Percentiles rank a stretch among this genome's conserved stretches.
Conservation (phyloP, 768 basidiomycete species). For the Amanita rimosa region DNA sequence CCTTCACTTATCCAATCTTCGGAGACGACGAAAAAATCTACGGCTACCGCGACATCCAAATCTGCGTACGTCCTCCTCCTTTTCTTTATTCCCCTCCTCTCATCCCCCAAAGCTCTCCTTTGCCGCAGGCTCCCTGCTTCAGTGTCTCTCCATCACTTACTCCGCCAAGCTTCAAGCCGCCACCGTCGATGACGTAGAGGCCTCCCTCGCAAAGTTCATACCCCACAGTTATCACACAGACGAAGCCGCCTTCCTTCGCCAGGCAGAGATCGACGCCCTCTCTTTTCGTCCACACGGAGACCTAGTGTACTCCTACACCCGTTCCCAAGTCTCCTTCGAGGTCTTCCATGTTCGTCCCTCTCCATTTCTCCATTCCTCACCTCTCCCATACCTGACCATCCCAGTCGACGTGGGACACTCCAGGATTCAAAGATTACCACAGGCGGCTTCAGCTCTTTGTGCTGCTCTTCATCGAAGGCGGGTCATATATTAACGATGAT, state of each 20-base stretch:
- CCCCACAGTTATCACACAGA: conserved; percentile 66
- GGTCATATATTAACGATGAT: conserved; percentile 88
- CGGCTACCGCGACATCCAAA: conserved; percentile 75
- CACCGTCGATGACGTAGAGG: conserved; percentile 83
- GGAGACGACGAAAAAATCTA: conserved; percentile 96
- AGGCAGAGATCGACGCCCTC: conserved; percentile 68
- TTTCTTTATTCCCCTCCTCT: background rate
- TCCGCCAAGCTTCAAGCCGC: conserved; percentile 54
- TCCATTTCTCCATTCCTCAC: conserved; percentile 1
- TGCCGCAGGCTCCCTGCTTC: conserved; percentile 76
- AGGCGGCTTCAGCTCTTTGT: conserved; percentile 91
- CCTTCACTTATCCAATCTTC: conserved; percentile 95
- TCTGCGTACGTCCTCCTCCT: conserved; percentile 50
- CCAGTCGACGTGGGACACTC: conserved; percentile 74
- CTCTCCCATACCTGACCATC: background rate
- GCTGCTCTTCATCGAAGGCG: conserved; percentile 89
- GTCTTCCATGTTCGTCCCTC: conserved; percentile 70
- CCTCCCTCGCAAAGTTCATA: conserved; percentile 64
- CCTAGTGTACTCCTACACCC: conserved; percentile 66
- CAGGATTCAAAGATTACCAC: conserved; percentile 88
- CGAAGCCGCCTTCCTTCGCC: conserved; percentile 51
- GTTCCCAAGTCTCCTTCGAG: conserved; percentile 45
- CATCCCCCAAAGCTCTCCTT: conserved; percentile 51
- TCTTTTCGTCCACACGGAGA: conserved; percentile 70
- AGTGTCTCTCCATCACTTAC: conserved; percentile 62